Evolutionary conservation across 306 rosid genomes (phyloP), one percentile per base, ranked within the genome.

Genomic region (Dryas alaskensis): DNA sequence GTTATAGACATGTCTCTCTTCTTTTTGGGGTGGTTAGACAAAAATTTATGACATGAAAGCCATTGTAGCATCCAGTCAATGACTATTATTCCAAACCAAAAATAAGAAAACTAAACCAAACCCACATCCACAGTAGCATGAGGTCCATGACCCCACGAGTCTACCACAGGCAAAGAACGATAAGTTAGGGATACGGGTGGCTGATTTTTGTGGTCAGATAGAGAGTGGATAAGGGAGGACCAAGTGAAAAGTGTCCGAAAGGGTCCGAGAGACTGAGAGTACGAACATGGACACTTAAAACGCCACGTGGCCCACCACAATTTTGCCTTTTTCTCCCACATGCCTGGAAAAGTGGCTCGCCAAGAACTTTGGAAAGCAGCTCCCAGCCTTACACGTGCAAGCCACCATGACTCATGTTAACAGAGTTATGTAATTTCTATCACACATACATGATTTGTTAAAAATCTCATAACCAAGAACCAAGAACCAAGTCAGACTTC

Each of bases 201-300:
- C 16, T 1, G 11, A 10, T 10, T 75, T 70, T 66, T 66, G 67
- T 25, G 79, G 73, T 11, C 42, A 4, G 51, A 10, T 27, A 62
- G 52, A 40, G n/a, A 39, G 44, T 4, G 42, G 72, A 65, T 44
- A 58, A 59, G 37, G 62, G 75, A 69, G 67, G 69, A 47, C 67
- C 76, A 44, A 46, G 48, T 59, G 67, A 44, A 46, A 59, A 27
- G 14, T 13, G 67, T 71, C 67, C 3, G 58, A 73, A 60, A 39
- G 43, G 49, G 64, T 63, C 64, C 9, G 69, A 8, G 46, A 44
- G 46, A 60, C 25, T 45, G 81, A 76, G 44, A 73, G 86, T 61
- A 78, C 79, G 63, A 65, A 69, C 60, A 74, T 66, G 54, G 58
- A 67, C 67, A 66, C 69, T 44, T 17, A 37, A 11, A 37, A 44